These are phyloP conservation scores for Heteromeles arbutifolia DNA, from an alignment of 306 rosid species.

Conservation along the genomic window DNA sequence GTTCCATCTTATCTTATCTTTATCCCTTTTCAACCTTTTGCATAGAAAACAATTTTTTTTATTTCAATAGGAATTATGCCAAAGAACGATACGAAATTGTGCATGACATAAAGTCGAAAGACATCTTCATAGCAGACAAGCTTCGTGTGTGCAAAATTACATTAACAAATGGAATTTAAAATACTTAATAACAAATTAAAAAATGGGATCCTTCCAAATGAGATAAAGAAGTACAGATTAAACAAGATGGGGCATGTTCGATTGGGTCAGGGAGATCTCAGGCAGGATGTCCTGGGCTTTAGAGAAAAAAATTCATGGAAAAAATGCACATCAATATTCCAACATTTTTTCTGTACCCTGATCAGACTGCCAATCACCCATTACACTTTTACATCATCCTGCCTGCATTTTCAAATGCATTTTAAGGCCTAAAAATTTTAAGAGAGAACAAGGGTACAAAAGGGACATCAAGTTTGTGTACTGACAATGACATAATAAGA, in stretches of 20 bases:
- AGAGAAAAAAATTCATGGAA: conserved; percentile 14
- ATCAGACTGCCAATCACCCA: conserved; percentile 35
- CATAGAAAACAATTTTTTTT: conserved; percentile 18
- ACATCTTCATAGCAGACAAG: conserved; percentile 68
- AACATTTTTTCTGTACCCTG: conserved; percentile 23
- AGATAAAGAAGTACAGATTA: conserved; percentile 54
- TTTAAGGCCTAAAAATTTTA: neutral
- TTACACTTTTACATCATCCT: conserved; percentile 22
- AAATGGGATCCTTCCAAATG: conserved; percentile 55
- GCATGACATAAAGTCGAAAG: conserved; percentile 64
- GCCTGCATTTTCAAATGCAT: conserved; percentile 16
- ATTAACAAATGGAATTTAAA: conserved; percentile 19
- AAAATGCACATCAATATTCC: conserved; percentile 43
- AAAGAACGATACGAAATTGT: conserved; percentile 40
- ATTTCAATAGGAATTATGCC: conserved; percentile 24
- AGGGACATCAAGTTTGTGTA: too few species aligned
- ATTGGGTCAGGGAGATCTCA: conserved; percentile 59
- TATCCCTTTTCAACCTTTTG: conserved; percentile 22
- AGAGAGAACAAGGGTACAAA: neutral
- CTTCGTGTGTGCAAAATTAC: conserved; percentile 36
- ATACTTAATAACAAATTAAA: conserved; percentile 8
- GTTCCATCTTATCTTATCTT: conserved; percentile 12
- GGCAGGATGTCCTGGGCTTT: conserved; percentile 50
- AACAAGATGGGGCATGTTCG: conserved; percentile 66
- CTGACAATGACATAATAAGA: too few species aligned